These are phyloP conservation scores for Russula sp. DNA, from an alignment of 768 basidiomycete species.

Conservation along the genomic window DNA sequence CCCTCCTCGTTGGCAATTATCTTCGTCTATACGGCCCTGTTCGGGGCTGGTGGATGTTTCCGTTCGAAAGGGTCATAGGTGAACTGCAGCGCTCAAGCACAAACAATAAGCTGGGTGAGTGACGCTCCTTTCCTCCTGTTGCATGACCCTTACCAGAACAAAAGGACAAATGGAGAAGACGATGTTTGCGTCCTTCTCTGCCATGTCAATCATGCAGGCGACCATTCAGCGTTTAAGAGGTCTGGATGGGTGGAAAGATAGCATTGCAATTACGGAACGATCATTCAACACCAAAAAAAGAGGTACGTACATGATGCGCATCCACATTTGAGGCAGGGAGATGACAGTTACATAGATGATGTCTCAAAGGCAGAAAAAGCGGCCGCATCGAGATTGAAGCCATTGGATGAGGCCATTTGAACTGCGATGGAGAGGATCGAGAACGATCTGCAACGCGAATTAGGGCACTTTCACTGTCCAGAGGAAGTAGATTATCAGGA, in stretches of 20 bases:
- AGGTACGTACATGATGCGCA: background rate
- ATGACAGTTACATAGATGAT: background rate
- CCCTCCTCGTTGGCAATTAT: background rate
- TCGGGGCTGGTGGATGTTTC: slow-evolving; percentile 34
- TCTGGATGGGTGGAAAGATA: no score
- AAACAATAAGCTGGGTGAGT: no score
- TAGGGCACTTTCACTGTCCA: no score
- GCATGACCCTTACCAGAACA: background rate
- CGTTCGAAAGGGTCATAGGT: slow-evolving; percentile 18
- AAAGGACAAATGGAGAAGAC: slow-evolving; percentile 4
- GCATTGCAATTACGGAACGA: background rate
- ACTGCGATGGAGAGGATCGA: no score
- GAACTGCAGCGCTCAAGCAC: no score
- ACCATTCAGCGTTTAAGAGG: background rate
- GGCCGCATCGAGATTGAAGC: background rate
- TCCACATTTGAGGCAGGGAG: no score
- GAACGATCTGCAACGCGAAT: no score
- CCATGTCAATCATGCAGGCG: background rate
- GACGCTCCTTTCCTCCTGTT: no score
- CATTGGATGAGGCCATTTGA: background rate
- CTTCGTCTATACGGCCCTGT: slow-evolving; percentile 28
- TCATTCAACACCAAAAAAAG: background rate
- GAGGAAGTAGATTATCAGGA: no score
- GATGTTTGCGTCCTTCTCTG: background rate
- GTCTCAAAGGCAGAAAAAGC: background rate